phyloP scores from a whole-genome alignment of 768 basidiomycete species.

The Podaxis pistillaris region DNA sequence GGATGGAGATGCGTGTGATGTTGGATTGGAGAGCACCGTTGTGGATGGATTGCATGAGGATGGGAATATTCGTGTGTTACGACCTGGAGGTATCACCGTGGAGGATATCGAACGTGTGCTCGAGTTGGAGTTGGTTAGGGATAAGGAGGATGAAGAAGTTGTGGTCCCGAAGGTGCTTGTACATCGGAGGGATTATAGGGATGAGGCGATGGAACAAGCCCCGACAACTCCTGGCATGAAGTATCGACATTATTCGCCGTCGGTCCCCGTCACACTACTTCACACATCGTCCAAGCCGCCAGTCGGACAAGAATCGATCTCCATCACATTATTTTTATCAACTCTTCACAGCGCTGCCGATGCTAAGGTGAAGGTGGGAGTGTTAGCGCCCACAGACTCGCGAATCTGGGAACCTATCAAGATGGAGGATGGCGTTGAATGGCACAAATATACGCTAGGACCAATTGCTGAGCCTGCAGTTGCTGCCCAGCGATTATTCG shows the following conservation, averaged over 20 bases:
- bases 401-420: slow-evolving; percentile 34
- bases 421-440: slow-evolving; percentile 41
- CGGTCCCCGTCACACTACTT: slow-evolving; percentile 80
- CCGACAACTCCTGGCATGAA: slow-evolving; percentile 99
- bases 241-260: slow-evolving; percentile 94
- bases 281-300: slow-evolving; percentile 49
- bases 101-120: slow-evolving; percentile 77
- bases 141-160: background rate
- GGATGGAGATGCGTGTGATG: slow-evolving; percentile 88
- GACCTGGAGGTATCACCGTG: slow-evolving; percentile 91
- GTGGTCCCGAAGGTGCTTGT: slow-evolving; percentile 65
- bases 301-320: slow-evolving; percentile 25
- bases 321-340: slow-evolving; percentile 37
- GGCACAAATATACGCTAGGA: slow-evolving; percentile 55
- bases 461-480: slow-evolving; percentile 55
- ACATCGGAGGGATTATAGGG: slow-evolving; percentile 74
- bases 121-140: slow-evolving; percentile 31
- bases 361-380: slow-evolving; percentile 57
- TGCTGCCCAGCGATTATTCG: slow-evolving; percentile 82
- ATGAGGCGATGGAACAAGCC: slow-evolving; percentile 64
- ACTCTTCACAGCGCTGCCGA: slow-evolving; percentile 28
- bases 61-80: slow-evolving; percentile 74
- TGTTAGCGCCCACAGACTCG: slow-evolving; percentile 65
- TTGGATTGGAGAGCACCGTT: slow-evolving; percentile 96
- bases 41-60: slow-evolving; percentile 81